These are phyloP conservation scores for Rhizopogon vesiculosus DNA, from an alignment of 768 basidiomycete species.

Conservation along the genomic window DNA sequence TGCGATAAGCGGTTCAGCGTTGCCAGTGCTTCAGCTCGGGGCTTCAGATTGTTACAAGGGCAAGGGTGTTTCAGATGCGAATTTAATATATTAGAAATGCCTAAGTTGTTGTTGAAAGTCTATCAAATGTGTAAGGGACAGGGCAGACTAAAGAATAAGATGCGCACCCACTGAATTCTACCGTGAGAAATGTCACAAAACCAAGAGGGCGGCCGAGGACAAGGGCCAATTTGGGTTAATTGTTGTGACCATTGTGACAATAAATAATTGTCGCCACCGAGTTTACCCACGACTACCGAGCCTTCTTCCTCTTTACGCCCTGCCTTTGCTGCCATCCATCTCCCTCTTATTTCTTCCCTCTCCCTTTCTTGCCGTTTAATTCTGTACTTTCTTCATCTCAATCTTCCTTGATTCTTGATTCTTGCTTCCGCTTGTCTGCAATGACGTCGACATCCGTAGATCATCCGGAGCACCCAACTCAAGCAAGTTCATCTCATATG, in stretches of 20 bases:
- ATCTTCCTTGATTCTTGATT: constrained; percentile 5
- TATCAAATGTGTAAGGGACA: background rate
- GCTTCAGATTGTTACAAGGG: background rate
- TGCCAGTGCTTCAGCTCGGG: background rate
- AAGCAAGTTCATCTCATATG: constrained; percentile 81
- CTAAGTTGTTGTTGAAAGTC: background rate
- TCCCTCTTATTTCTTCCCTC: constrained; percentile 27
- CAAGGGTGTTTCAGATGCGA: too few species aligned
- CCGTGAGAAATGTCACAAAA: constrained; percentile 9
- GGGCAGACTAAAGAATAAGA: background rate
- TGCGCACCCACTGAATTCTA: background rate
- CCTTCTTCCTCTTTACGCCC: constrained; percentile 12
- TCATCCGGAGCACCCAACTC: constrained; percentile 32
- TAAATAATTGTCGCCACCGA: constrained; percentile 19
- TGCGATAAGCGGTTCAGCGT: background rate
- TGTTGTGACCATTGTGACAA: constrained; percentile 17
- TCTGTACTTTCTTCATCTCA: constrained; percentile 18
- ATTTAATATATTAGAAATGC: background rate
- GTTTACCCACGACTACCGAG: constrained; percentile 26
- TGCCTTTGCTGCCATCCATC: constrained; percentile 17
- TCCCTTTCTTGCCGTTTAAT: constrained; percentile 22
- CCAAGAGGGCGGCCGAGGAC: constrained; percentile 11
- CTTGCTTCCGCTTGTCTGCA: constrained; percentile 17
- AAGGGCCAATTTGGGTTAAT: constrained; percentile 1
- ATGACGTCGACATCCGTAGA: constrained; percentile 40